Percentiles rank a stretch among this genome's conserved stretches.
Evolutionary conservation across 2,329 filamentous ascomycete species (phyloP).

Genomic region (Diaporthe ampelina): DNA sequence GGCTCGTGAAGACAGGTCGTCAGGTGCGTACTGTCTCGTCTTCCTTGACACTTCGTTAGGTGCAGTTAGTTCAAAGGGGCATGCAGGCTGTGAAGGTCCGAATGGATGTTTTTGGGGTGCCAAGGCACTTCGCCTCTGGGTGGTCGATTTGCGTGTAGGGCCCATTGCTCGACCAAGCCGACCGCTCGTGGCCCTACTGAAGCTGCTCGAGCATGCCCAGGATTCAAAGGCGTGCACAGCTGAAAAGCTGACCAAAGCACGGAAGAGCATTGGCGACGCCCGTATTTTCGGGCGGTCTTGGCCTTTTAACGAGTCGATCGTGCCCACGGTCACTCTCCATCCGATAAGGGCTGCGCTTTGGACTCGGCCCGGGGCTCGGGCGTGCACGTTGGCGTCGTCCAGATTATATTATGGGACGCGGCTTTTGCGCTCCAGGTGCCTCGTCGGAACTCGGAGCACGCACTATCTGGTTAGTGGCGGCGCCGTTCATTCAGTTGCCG

Average conservation of each 20-base stretch:
- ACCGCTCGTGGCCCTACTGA: no score
- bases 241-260: constrained; percentile 24
- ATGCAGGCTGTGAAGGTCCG: not conserved
- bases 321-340: not conserved
- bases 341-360: constrained; percentile 10
- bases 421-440: not conserved
- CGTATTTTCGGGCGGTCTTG: not conserved
- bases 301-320: constrained; percentile 8
- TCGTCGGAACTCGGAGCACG: not conserved
- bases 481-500: constrained; percentile 17
- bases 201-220: not conserved
- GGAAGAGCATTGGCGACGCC: not conserved
- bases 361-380: constrained; percentile 19
- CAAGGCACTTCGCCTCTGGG: not conserved
- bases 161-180: no score
- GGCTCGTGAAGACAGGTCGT: not conserved
- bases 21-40: not conserved
- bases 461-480: not conserved
- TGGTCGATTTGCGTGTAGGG: not conserved
- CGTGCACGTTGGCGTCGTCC: not conserved
- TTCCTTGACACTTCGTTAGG: not conserved
- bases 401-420: constrained; percentile 12
- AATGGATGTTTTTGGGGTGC: not conserved
- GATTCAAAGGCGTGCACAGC: not conserved
- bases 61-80: no score